Evolutionary conservation across 495 filamentous ascomycete species (phyloP), one percentile per base, ranked within the genome.

Genomic region (Saxophila tyrrhenica): DNA sequence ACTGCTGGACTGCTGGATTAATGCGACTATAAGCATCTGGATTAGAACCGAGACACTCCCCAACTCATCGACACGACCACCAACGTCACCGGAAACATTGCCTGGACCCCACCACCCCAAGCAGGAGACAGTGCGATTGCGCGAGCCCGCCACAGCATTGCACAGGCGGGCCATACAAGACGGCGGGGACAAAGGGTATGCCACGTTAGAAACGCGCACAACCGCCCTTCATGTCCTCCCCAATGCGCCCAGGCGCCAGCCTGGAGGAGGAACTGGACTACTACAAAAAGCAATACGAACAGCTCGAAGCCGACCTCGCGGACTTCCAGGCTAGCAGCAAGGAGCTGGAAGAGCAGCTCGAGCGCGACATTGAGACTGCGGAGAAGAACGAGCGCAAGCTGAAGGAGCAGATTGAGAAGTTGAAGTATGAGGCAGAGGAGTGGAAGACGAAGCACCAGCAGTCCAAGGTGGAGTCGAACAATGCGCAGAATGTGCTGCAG

Each of bases 371-470:
- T 46, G 94, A 98, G 67, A 86, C 87, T 20, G 88, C 89, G 39
- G 92, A 98, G 75, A 91, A 92, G 72, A 79, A 87, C 61, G 92
- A 98, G 68, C 78, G 88, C 54, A 75, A 79, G 53, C 69, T 97
- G 62, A 80, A 88, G 65, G 84, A 91, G 67, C 95, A 92, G 71
- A 82, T 86, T 1, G 92, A 97, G 63, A 75, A 71, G 23, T 66
- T 95, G 62, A 79, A 78, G 52, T 96, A 87, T 63, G 89, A 96
- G 65, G 89, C 91, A 0, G 90, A 95, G 19, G 92, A 98, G 70
- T 98, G 92, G 92, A 96, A 98, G 92, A 83, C 82, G 62, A 98
- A 96, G 75, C 92, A 92, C 78, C 95, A 89, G 66, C 89, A 96
- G 67, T 81, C 89, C 39, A 97, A 97, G 67, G 70, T 79, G 39